Evolutionary conservation across 176 grass and related monocot species (phyloP).

Genomic region (Olyra latifolia): DNA sequence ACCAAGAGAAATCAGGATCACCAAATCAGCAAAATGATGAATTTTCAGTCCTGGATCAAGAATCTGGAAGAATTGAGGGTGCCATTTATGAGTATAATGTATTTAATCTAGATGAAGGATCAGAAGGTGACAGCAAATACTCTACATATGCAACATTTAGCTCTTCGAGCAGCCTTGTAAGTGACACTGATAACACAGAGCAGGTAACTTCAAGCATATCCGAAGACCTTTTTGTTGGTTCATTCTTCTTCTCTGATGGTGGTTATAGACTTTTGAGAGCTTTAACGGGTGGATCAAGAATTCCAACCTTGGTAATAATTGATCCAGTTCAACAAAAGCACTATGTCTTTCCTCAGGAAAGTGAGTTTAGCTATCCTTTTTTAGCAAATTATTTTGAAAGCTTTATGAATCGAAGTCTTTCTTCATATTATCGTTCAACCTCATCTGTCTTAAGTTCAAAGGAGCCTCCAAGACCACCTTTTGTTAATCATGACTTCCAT

Average conservation of each 20-base stretch:
- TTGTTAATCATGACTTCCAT: constrained; percentile 85
- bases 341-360: constrained; percentile 67
- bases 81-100: constrained; percentile 35
- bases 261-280: constrained; percentile 65
- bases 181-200: constrained; percentile 7
- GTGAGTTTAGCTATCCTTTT: constrained; percentile 53
- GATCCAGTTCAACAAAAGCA: constrained; percentile 71
- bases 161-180: constrained; percentile 26
- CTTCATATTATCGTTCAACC: constrained; percentile 54
- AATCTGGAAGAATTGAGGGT: constrained; percentile 28
- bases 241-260: constrained; percentile 84
- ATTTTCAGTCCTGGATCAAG: constrained; percentile 20
- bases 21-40: constrained; percentile 26
- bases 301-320: constrained; percentile 86
- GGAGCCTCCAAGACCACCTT: constrained; percentile 77
- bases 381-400: constrained; percentile 71
- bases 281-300: constrained; percentile 72
- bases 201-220: constrained; percentile 30
- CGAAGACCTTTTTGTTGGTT: constrained; percentile 51
- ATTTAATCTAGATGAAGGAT: constrained; percentile 37
- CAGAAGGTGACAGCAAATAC: constrained; percentile 33
- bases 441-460: constrained; percentile 46
- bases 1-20: constrained; percentile 34
- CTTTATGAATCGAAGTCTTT: constrained; percentile 72
- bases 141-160: constrained; percentile 28